Evolutionary conservation across 2,329 filamentous ascomycete genomes (phyloP), one percentile per base, ranked within the genome.

Genomic region (Phaeoacremonium minimum): DNA sequence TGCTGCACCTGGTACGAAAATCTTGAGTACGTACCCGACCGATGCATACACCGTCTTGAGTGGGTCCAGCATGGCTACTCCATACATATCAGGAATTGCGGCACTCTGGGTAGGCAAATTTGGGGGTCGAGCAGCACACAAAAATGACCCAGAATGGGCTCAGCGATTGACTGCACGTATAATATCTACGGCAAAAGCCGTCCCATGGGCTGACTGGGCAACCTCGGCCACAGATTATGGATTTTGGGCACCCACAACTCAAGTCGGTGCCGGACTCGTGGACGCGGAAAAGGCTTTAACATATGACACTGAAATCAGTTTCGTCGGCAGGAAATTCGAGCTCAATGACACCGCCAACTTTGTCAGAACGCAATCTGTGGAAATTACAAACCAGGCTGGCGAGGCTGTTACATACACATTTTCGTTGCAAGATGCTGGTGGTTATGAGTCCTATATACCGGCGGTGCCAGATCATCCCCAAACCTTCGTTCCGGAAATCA

Each of bases 301-400:
- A 17, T 61, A 66, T 29, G 58, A 54, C 4, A 64, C 61, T 0
- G 37, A 54, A 18, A 47, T 70, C 16, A 55, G 53, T 15, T 67
- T 62, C 12, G 57, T 63, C 18, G n/a, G n/a, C n/a, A n/a, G n/a
- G n/a, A 63, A 65, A 8, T 65, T 76, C 32, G 58, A 66, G 9
- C 61, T 76, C 37, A 70, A 67, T 34, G 73, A 76, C 38, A 73
- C 68, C 1, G 55, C 62, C 29, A 44, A 66, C 35, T 69, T 75
- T 40, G 46, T 45, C 15, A 14, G 14, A 5, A 15, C 15, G 35
- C 47, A 42, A 15, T 18, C 31, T 4, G 39, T 44, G 13, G 31
- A 37, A 4, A 37, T 44, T 6, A 29, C 34, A 4, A 42, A 44
- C 20, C 19, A 28, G 20, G 9, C 9, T n/a, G 9, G 9, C n/a